Evolutionary conservation across 148 eudicot species (phyloP), one percentile per base, ranked within the genome.

Genomic region (Amaranthus cruentus): DNA sequence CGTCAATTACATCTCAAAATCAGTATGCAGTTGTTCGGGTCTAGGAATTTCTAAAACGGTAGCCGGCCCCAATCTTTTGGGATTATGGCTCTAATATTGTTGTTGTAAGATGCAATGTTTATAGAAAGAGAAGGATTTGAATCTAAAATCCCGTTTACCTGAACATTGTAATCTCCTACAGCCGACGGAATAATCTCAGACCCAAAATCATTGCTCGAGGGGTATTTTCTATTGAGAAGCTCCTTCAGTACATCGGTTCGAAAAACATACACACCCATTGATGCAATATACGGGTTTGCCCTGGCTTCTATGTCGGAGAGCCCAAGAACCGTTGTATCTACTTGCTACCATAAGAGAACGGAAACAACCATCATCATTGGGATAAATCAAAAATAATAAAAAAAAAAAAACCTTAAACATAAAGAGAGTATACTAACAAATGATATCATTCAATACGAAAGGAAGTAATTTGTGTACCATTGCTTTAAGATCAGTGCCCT

Each of bases 231-330:
- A 66, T 73, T 85, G n/a, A 90, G 77, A 73, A 90, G 90, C 69
- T 88, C 81, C 67, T 85, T 75, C 44, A 90, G 82, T 60, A 90
- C 87, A 14, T 88, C 90, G 14, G 87, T 86, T 72, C 71, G 79
- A 60, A 90, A 88, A 51, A 88, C 90, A 72, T 90, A 90, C 50
- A 90, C 91, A 18, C 96, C 96, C 96, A 90, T 90, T 66, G 96
- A 90, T 68, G 96, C 96, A 69, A 90, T 85, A 75, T 90, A 90
- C 5, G 90, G 96, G 62, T 77, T 81, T 28, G 54, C 64, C 69
- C 47, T 47, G 11, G 90, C 89, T 57, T 90, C 91, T 63, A 81
- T 68, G 7, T 75, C 81, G 7, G 88, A 78, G n/a, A 90, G 78
- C 21, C 95, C 91, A 11, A 86, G 86, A 57, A 86, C 58, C 66